These are phyloP conservation scores for Saccharata proteae DNA, from an alignment of 2,329 filamentous ascomycete species.

Conservation along the genomic window DNA sequence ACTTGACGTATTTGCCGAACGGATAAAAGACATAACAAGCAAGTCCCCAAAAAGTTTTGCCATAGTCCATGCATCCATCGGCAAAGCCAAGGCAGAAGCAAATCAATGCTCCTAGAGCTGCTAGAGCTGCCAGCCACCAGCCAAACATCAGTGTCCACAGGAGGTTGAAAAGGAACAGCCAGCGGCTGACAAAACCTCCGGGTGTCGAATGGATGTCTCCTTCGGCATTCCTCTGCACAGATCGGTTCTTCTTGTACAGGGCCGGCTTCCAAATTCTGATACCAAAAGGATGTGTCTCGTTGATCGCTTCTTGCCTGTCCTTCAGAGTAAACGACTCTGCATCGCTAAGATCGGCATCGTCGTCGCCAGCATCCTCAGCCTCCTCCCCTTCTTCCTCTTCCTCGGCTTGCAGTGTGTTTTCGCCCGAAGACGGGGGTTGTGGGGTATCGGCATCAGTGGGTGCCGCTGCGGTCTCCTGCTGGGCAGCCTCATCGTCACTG, in stretches of 20 bases:
- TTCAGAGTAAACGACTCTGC: conserved; percentile 96
- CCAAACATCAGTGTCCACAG: conserved; percentile 87
- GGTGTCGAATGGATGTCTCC: conserved; percentile 94
- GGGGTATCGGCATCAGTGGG: conserved; percentile 14
- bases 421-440: conserved; percentile 20
- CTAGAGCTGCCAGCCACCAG: conserved; percentile 83
- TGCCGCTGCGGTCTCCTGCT: not conserved
- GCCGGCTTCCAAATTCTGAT: conserved; percentile 99
- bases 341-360: conserved; percentile 68
- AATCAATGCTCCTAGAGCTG: conserved; percentile 59
- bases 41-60: conserved; percentile 70
- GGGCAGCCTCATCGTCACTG: conserved; percentile 19
- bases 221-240: conserved; percentile 90
- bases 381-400: conserved; percentile 29
- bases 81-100: conserved; percentile 73
- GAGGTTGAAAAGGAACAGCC: conserved; percentile 79
- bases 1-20: conserved; percentile 88
- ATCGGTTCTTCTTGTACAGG: conserved; percentile 92
- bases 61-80: conserved; percentile 72
- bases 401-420: conserved; percentile 29
- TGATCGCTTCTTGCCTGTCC: conserved; percentile 94
- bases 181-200: conserved; percentile 70
- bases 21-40: conserved; percentile 85
- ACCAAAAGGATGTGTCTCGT: conserved; percentile 96
- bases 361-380: conserved; percentile 44